Evolutionary conservation across 805 yeast genomes (phyloP), one percentile per base, ranked within the genome.

Genomic region (Starmera quercuum): DNA sequence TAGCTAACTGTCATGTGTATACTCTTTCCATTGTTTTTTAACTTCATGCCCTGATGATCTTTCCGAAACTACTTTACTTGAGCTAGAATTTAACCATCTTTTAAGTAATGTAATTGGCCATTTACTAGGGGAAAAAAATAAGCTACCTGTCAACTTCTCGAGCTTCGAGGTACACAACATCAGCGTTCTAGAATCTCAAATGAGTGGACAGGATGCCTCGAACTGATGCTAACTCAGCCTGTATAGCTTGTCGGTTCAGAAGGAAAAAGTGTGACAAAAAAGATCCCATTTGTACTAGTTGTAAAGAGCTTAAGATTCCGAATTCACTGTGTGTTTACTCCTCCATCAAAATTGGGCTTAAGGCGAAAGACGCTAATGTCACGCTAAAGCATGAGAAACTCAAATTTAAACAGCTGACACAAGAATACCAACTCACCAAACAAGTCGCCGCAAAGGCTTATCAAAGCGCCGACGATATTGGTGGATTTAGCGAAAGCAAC

Each of bases 201-300:
- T 9, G 24, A 21, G 12, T 21, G 11, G 24, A 21, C 24, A 14
- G 7, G 26, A n/a, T 6, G 9, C 26, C 13, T n/a, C n/a, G n/a
- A n/a, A n/a, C n/a, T 6, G 10, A 10, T 23, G 20, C 9, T 7
- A 8, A 8, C 9, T 15, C 29, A 5, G 20, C 30, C n/a, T 27
- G 30, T 11, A 27, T 27, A 4, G 30, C 30, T 18, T 27, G 30
- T n/a, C 20, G 30, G 12, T n/a, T 27, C 21, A 12, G 30, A 10
- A 27, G 15, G 15, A 27, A 27, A n/a, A 27, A 27, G n/a, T 27
- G 30, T 16, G 30, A 27, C 19, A 15, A 18, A 27, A n/a, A 18
- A 11, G 21, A 17, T 7, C 30, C 30, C 5, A 17, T 27, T 18
- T 27, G 30, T n/a, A 27, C 21, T 27, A 15, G 30, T n/a, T 27